phyloP scores from a whole-genome alignment of 352 stramenopile species.

The Bremia lactucae region DNA sequence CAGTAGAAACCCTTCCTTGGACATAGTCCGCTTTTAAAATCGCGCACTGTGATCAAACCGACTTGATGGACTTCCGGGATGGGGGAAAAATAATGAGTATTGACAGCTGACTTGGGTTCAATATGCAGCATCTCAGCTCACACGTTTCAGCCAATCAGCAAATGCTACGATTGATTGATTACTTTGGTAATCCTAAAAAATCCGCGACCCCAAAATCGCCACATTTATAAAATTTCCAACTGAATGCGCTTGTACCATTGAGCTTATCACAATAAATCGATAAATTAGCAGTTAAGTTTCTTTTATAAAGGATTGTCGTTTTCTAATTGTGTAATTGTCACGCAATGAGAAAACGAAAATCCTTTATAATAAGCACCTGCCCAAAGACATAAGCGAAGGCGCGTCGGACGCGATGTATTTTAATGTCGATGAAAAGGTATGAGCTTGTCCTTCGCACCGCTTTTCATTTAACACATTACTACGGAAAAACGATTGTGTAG shows the following conservation, averaged over 20 bases:
- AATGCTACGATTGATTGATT: too few species aligned
- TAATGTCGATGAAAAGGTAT: slow-evolving; percentile 44
- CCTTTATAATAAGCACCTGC: neutral
- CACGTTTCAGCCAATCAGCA: slow-evolving; percentile 5
- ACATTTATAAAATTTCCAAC: too few species aligned
- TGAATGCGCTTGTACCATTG: too few species aligned
- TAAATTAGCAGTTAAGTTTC: too few species aligned
- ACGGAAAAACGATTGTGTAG: slow-evolving; percentile 10
- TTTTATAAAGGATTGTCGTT: neutral
- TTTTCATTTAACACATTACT: neutral
- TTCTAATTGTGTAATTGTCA: neutral
- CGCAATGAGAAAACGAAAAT: neutral
- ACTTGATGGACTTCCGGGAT: slow-evolving; percentile 5
- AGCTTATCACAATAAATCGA: too few species aligned
- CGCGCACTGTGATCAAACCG: neutral
- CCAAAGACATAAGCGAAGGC: too few species aligned
- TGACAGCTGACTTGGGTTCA: slow-evolving; percentile 2
- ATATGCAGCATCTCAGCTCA: slow-evolving; percentile 6
- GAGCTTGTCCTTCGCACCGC: neutral
- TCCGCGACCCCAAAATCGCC: too few species aligned
- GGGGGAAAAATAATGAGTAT: neutral
- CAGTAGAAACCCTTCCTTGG: slow-evolving; percentile 75
- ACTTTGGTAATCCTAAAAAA: neutral
- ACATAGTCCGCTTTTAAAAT: slow-evolving; percentile 29
- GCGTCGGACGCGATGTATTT: slow-evolving; percentile 42